Conservation (phyloP, 192 early-diverging fungal species). For the Mortierella claussenii region DNA sequence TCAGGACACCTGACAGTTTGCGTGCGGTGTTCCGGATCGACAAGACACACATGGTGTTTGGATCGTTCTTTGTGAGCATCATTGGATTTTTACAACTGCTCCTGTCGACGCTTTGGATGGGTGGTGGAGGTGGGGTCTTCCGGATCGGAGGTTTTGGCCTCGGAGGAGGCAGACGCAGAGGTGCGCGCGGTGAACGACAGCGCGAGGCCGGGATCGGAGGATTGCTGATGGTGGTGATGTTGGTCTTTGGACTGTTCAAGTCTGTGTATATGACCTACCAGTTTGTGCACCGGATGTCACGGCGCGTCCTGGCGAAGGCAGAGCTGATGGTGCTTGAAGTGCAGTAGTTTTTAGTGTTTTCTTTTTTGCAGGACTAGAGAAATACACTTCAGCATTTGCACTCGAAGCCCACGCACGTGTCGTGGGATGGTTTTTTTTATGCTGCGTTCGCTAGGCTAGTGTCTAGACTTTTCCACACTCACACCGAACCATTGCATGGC, state of each 20-base stretch:
- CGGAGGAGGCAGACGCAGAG: conserved; percentile 38
- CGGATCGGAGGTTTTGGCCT: conserved; percentile 39
- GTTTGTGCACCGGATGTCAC: conserved; percentile 35
- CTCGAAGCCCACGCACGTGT: background rate
- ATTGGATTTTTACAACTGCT: conserved; percentile 58
- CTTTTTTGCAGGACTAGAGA: background rate
- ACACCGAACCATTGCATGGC: too few species aligned
- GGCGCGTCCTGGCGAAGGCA: conserved; percentile 33
- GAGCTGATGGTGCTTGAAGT: conserved; percentile 45
- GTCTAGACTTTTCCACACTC: too few species aligned
- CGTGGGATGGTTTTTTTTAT: too few species aligned
- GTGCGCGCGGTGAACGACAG: conserved; percentile 36
- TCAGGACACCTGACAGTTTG: conserved; percentile 45
- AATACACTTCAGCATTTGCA: background rate
- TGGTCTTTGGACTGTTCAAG: conserved; percentile 52
- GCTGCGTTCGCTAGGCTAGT: too few species aligned
- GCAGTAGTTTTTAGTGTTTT: conserved; percentile 2
- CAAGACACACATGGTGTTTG: conserved; percentile 49
- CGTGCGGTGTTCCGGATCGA: conserved; percentile 55
- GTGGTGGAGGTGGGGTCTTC: conserved; percentile 47
- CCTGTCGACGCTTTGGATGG: conserved; percentile 51
- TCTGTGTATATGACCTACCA: conserved; percentile 48
- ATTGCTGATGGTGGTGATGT: conserved; percentile 33
- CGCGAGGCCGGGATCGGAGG: conserved; percentile 42
- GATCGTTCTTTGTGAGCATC: conserved; percentile 55